These are phyloP conservation scores for Pythium apleroticum DNA, from an alignment of 352 stramenopile genomes.

Conservation along the genomic window DNA sequence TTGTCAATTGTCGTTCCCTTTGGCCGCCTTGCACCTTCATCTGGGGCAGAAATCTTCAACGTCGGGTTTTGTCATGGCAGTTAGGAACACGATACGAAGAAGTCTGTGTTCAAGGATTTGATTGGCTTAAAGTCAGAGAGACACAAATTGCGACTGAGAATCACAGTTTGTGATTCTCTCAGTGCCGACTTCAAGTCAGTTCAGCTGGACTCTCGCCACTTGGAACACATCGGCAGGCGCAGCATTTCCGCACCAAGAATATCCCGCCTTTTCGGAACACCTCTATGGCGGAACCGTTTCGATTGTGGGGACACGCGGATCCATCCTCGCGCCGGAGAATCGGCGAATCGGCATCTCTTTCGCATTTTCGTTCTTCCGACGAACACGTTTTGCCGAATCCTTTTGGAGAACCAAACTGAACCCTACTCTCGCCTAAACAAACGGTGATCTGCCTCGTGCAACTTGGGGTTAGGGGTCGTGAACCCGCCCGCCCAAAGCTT, in stretches of 20 bases:
- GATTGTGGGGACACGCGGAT: background rate
- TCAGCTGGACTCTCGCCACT: background rate
- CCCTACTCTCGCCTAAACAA: slow-evolving; percentile 3
- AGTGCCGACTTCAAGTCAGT: slow-evolving; percentile 3
- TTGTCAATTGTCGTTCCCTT: slow-evolving; percentile 9
- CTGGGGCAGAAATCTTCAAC: slow-evolving; percentile 3
- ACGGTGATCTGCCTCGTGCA: background rate
- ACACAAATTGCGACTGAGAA: background rate
- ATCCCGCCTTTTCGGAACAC: slow-evolving; percentile 3
- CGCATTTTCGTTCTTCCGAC: background rate
- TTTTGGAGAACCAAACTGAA: background rate
- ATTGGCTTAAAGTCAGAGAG: background rate
- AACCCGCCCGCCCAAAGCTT: background rate
- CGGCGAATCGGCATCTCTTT: background rate
- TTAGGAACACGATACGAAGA: background rate
- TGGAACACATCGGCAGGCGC: background rate
- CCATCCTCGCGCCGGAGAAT: background rate
- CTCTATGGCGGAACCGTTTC: slow-evolving; percentile 4
- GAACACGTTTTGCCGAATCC: background rate
- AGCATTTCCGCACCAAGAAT: background rate
- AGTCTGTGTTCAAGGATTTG: background rate
- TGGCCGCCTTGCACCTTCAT: slow-evolving; percentile 8
- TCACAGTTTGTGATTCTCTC: slow-evolving; percentile 5
- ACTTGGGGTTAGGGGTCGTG: background rate
- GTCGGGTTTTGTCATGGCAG: background rate